Evolutionary conservation across 805 yeast genomes (phyloP).

Genomic region (Candida pseudofarinosa): DNA sequence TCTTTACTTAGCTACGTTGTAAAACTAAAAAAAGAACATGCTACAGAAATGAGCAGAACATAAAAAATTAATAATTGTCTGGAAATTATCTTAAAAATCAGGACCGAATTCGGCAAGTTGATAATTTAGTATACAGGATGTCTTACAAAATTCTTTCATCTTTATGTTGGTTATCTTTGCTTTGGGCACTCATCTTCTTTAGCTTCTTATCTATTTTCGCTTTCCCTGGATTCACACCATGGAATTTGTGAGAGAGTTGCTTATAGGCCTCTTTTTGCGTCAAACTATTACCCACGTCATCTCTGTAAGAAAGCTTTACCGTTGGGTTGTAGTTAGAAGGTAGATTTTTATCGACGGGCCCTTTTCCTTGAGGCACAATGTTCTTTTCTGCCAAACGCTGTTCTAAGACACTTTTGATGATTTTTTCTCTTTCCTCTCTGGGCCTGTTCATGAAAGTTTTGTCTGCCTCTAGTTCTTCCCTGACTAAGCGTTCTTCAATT

Average conservation of each 20-base stretch:
- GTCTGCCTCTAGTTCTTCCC: conserved; percentile 26
- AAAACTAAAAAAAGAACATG: neutral
- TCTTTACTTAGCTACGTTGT: too few species aligned
- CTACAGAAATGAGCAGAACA: neutral
- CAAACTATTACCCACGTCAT: conserved; percentile 57
- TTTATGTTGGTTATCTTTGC: neutral
- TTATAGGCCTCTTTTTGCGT: conserved; percentile 72
- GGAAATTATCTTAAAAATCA: neutral
- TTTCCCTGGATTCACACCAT: conserved; percentile 46
- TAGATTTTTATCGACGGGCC: neutral
- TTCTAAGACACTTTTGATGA: conserved; percentile 26
- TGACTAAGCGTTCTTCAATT: conserved; percentile 31
- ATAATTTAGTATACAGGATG: neutral
- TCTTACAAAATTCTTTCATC: neutral
- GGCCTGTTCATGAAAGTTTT: conserved; percentile 21
- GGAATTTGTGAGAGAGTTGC: conserved; percentile 71
- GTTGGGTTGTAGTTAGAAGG: conserved; percentile 39
- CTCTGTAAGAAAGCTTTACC: conserved; percentile 56
- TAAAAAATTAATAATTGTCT: too few species aligned
- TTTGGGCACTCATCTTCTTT: conserved; percentile 3
- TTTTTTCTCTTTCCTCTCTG: conserved; percentile 23
- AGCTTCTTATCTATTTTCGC: conserved; percentile 7
- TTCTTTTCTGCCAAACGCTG: conserved; percentile 23
- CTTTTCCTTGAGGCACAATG: conserved; percentile 7
- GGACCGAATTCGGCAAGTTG: conserved; percentile 1